Evolutionary conservation across 495 filamentous ascomycete genomes (phyloP).

Genomic region (Trypethelium eluteriae): DNA sequence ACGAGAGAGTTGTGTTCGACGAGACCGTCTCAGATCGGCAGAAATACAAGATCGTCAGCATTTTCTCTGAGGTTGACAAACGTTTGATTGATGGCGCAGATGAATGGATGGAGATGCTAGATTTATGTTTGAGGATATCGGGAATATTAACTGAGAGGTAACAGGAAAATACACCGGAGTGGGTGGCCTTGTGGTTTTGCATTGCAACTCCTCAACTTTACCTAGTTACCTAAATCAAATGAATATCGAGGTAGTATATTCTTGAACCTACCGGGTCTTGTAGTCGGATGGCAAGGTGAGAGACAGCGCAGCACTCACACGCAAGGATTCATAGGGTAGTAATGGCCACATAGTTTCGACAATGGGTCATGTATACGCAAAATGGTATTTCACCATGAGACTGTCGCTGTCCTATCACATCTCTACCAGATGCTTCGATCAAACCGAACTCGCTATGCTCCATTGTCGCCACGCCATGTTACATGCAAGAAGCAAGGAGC

Average conservation of each 20-base stretch:
- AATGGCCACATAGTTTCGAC: too few species aligned
- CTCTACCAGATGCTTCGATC: neutral
- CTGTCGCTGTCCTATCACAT: neutral
- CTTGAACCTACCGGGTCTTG: neutral
- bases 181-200: neutral
- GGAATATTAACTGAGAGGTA: slow-evolving; percentile 53
- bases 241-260: too few species aligned
- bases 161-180: neutral
- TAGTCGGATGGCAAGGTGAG: neutral
- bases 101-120: slow-evolving; percentile 84
- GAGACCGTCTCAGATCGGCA: slow-evolving; percentile 72
- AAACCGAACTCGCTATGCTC: neutral
- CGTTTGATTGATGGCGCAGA: slow-evolving; percentile 94
- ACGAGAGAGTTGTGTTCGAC: slow-evolving; percentile 72
- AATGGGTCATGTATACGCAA: too few species aligned
- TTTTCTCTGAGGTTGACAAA: slow-evolving; percentile 92
- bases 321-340: too few species aligned
- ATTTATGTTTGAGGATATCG: slow-evolving; percentile 72
- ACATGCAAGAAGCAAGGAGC: neutral
- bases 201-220: neutral
- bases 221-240: neutral
- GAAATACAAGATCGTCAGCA: slow-evolving; percentile 82
- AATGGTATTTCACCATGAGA: too few species aligned
- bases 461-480: neutral
- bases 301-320: neutral